phyloP scores from a whole-genome alignment of 306 rosid genomes.

The Lupinus albus region DNA sequence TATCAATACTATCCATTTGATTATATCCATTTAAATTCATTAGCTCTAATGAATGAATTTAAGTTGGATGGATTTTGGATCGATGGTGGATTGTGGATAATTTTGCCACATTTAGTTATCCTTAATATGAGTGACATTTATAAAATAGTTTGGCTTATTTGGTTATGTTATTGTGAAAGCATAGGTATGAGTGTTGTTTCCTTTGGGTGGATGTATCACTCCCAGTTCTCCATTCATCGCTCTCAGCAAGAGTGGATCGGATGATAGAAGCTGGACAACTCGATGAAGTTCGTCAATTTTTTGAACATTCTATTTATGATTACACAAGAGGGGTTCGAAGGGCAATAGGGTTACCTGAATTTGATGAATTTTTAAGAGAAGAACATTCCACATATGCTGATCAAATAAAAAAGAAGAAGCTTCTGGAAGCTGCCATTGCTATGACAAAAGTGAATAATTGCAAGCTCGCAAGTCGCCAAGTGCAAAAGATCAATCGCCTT shows the following conservation, averaged over 20 bases:
- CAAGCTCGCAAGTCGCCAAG: slow-evolving; percentile 43
- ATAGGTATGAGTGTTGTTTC: slow-evolving; percentile 42
- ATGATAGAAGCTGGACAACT: slow-evolving; percentile 47
- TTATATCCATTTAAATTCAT: too few relatives aligned
- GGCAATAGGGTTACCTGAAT: slow-evolving; percentile 55
- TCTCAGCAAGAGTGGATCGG: slow-evolving; percentile 45
- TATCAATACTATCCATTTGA: too few relatives aligned
- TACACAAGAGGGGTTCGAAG: slow-evolving; percentile 43
- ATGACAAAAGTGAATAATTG: slow-evolving; percentile 45
- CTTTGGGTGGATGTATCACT: slow-evolving; percentile 49
- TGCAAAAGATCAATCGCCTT: slow-evolving; percentile 46
- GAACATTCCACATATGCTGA: slow-evolving; percentile 9
- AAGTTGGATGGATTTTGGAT: too few relatives aligned
- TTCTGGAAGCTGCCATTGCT: slow-evolving; percentile 41
- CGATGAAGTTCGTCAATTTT: slow-evolving; percentile 39
- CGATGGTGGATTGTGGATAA: too few relatives aligned
- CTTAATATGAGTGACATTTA: too few relatives aligned
- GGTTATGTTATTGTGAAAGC: too few relatives aligned
- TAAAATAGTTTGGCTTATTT: too few relatives aligned
- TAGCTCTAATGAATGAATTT: too few relatives aligned
- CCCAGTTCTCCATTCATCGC: slow-evolving; percentile 44
- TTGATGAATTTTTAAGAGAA: slow-evolving; percentile 35
- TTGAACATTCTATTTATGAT: slow-evolving; percentile 10
- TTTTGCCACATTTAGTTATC: too few relatives aligned
- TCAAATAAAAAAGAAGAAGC: slow-evolving; percentile 20